Conservation (phyloP, 257 asterid species). For the Linderniella brevidens region DNA sequence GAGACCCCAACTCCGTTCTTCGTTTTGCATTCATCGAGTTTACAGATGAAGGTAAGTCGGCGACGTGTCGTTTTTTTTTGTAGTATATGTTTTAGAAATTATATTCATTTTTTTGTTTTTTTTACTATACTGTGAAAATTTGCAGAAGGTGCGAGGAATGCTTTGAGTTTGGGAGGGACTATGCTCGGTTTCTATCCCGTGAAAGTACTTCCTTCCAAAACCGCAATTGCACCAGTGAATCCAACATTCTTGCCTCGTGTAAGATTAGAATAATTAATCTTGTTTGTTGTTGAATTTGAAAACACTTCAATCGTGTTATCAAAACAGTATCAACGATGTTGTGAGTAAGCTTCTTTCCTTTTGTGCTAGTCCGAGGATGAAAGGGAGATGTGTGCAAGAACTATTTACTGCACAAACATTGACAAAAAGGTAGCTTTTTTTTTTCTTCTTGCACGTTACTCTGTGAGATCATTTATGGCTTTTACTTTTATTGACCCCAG, state of each 20-base stretch:
- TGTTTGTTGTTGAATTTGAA: neutral
- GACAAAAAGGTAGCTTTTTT: neutral
- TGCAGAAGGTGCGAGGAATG: slow-evolving; percentile 6
- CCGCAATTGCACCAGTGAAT: slow-evolving; percentile 3
- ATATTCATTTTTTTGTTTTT: neutral
- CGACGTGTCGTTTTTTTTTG: neutral
- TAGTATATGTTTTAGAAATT: too few relatives aligned
- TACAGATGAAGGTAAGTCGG: neutral
- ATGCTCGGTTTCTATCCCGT: neutral
- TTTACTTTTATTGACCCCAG: neutral
- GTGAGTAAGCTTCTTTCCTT: neutral
- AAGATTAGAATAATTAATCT: too few relatives aligned
- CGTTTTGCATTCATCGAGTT: neutral
- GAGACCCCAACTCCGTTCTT: neutral
- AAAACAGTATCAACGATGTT: neutral
- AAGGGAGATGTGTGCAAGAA: slow-evolving; percentile 5
- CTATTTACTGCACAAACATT: slow-evolving; percentile 3
- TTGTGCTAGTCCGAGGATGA: slow-evolving; percentile 1
- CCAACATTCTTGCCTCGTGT: slow-evolving; percentile 1
- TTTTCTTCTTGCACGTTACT: too few relatives aligned
- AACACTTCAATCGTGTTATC: neutral
- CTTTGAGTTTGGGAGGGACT: slow-evolving; percentile 1
- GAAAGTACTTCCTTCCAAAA: slow-evolving; percentile 1
- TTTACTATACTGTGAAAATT: neutral
- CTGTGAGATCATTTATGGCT: neutral